A percentile compares a stretch with the other conserved stretches of the same genome.
Evolutionary conservation across 2,329 filamentous ascomycete genomes (phyloP).

Genomic region (Alternaria triticimaculans): DNA sequence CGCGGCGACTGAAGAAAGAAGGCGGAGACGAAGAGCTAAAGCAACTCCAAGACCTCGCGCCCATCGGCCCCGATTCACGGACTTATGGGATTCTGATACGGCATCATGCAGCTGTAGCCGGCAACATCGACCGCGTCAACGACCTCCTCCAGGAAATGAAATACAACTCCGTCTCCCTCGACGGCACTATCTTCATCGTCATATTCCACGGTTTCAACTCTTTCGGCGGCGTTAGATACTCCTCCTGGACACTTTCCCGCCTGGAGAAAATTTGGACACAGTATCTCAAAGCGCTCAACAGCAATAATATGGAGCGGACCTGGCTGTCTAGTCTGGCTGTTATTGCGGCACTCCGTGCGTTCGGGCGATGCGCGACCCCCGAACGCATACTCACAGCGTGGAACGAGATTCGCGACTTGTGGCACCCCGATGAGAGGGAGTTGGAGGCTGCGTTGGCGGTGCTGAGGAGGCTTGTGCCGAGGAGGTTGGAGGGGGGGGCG

Average conservation of each 20-base stretch:
- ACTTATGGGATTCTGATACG: constrained; percentile 83
- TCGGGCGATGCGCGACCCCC: constrained; percentile 63
- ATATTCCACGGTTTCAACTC: constrained; percentile 81
- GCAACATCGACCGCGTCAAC: constrained; percentile 74
- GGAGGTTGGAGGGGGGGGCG: background rate
- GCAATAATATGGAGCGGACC: constrained; percentile 29
- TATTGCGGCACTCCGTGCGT: constrained; percentile 58
- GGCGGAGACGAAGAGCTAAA: constrained; percentile 62
- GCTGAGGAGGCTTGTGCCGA: constrained; percentile 34
- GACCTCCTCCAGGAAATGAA: constrained; percentile 83
- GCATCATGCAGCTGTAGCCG: constrained; percentile 71
- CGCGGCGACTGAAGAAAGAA: constrained; percentile 49
- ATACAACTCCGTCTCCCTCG: constrained; percentile 67
- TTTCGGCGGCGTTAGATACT: constrained; percentile 71
- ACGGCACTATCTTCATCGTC: constrained; percentile 78
- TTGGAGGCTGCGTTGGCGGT: constrained; percentile 35
- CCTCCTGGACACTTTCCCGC: constrained; percentile 74
- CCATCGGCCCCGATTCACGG: constrained; percentile 74
- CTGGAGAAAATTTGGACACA: constrained; percentile 59
- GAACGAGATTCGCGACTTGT: constrained; percentile 51
- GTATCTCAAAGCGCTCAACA: constrained; percentile 29
- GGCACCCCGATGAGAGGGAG: constrained; percentile 47
- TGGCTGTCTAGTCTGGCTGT: constrained; percentile 37
- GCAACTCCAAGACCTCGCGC: constrained; percentile 68
- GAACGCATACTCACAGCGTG: constrained; percentile 63